Conservation (phyloP, 768 basidiomycete species). For the Trametes maxima region DNA sequence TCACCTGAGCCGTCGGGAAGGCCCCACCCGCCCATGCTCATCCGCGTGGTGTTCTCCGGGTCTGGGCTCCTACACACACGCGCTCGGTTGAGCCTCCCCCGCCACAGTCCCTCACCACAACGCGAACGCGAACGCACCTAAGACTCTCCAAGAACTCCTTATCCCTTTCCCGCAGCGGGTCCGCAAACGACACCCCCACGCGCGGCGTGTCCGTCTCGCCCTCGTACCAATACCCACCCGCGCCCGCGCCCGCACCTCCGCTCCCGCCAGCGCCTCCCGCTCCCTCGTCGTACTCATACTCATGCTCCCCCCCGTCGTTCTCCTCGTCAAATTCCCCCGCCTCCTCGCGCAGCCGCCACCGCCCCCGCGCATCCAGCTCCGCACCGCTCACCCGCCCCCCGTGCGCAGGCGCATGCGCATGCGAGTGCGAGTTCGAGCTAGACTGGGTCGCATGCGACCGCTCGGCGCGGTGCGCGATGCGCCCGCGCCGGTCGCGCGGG, state of each 20-base stretch:
- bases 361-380: not conserved
- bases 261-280: not conserved
- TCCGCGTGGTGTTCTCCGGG: slow-evolving; percentile 42
- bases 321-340: slow-evolving; percentile 28
- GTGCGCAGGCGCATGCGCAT: not conserved
- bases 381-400: not conserved
- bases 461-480: slow-evolving; percentile 57
- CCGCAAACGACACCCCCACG: slow-evolving; percentile 39
- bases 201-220: slow-evolving; percentile 58
- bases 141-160: slow-evolving; percentile 59
- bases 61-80: slow-evolving; percentile 52
- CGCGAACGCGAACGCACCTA: slow-evolving; percentile 35
- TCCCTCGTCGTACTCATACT: not conserved
- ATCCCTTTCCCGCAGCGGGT: slow-evolving; percentile 49
- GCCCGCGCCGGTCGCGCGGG: slow-evolving; percentile 78
- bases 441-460: too few relatives aligned
- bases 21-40: slow-evolving; percentile 75
- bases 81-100: not conserved
- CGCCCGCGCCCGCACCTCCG: too few relatives aligned
- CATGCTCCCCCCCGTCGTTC: not conserved
- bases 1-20: slow-evolving; percentile 58
- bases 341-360: slow-evolving; percentile 30
- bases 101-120: slow-evolving; percentile 15
- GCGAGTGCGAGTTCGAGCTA: not conserved
- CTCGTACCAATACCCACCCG: slow-evolving; percentile 31